Evolutionary conservation across 139 green algal genomes (phyloP).

Genomic region (Picochlorum costavermella): DNA sequence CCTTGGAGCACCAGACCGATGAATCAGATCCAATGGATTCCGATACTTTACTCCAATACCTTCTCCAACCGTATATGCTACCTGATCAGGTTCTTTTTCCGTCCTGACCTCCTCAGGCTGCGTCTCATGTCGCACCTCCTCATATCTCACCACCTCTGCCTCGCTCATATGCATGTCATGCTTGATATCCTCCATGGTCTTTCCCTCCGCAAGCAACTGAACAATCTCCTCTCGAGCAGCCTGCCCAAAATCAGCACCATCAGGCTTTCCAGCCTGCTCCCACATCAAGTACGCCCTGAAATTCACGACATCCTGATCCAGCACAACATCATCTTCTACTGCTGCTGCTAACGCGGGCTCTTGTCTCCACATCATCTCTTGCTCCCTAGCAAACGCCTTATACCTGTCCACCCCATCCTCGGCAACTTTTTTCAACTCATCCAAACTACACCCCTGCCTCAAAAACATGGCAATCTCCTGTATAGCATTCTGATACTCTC

Average conservation of each 20-base stretch:
- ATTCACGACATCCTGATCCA: slow-evolving; percentile 36
- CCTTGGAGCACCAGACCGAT: slow-evolving; percentile 16
- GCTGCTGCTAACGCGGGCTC: neutral
- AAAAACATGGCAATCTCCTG: slow-evolving; percentile 61
- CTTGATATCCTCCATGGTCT: slow-evolving; percentile 33
- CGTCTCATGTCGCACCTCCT: no score
- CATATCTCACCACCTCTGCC: neutral
- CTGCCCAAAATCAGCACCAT: slow-evolving; percentile 63
- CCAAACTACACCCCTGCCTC: slow-evolving; percentile 30
- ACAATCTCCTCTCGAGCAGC: slow-evolving; percentile 42
- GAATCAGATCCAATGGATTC: slow-evolving; percentile 69
- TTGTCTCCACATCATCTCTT: slow-evolving; percentile 1
- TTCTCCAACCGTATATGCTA: slow-evolving; percentile 35
- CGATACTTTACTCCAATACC: slow-evolving; percentile 33
- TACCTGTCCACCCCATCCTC: slow-evolving; percentile 4
- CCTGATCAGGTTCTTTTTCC: neutral
- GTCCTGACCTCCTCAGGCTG: neutral
- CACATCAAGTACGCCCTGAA: slow-evolving; percentile 80
- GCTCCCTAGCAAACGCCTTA: slow-evolving; percentile 3
- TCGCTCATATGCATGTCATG: slow-evolving; percentile 7
- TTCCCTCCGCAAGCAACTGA: slow-evolving; percentile 37
- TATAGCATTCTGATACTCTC: slow-evolving; percentile 50
- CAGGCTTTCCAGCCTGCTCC: slow-evolving; percentile 67
- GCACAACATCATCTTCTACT: slow-evolving; percentile 1
- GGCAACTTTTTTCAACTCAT: slow-evolving; percentile 64